Conservation (phyloP, 805 yeast genomes). For the Starmerella scarabaei region DNA sequence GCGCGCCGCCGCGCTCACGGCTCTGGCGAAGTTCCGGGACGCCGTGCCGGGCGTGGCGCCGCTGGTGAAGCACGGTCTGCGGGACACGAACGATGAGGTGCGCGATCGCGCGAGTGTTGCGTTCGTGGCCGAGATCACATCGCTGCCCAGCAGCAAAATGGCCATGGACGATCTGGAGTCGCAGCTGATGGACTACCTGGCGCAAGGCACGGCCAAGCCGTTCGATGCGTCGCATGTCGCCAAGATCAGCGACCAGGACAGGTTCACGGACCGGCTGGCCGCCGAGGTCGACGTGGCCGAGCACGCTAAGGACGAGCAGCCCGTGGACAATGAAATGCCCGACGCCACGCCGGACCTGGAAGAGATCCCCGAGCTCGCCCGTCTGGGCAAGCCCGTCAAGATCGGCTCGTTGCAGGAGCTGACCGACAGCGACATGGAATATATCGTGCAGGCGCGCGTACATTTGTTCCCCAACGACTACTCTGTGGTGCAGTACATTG, state of each 20-base stretch:
- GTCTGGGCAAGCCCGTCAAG: conserved; percentile 55
- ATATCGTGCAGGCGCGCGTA: conserved; percentile 71
- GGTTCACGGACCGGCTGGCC: conserved; percentile 8
- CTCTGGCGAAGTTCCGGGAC: conserved; percentile 80
- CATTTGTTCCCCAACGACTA: conserved; percentile 65
- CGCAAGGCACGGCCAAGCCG: conserved; percentile 38
- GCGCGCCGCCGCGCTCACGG: conserved; percentile 89
- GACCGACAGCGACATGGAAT: conserved; percentile 88
- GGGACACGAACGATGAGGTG: conserved; percentile 89
- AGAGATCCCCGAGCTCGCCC: conserved; percentile 56
- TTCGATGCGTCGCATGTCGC: conserved; percentile 66
- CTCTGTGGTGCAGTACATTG: conserved; percentile 66
- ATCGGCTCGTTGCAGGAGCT: conserved; percentile 46
- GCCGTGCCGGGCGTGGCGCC: conserved; percentile 61
- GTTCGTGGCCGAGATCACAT: conserved; percentile 43
- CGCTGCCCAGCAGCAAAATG: conserved; percentile 45
- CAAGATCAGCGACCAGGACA: conserved; percentile 29
- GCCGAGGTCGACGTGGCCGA: background rate
- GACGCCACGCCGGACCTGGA: background rate
- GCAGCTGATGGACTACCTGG: conserved; percentile 58
- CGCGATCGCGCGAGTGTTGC: conserved; percentile 93
- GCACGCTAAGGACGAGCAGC: conserved; percentile 2
- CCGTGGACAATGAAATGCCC: conserved; percentile 6
- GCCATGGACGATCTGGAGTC: conserved; percentile 69
- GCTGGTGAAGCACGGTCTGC: conserved; percentile 67